phyloP scores from a whole-genome alignment of 2,329 filamentous ascomycete genomes.

The Albophoma yamanashiensis region DNA sequence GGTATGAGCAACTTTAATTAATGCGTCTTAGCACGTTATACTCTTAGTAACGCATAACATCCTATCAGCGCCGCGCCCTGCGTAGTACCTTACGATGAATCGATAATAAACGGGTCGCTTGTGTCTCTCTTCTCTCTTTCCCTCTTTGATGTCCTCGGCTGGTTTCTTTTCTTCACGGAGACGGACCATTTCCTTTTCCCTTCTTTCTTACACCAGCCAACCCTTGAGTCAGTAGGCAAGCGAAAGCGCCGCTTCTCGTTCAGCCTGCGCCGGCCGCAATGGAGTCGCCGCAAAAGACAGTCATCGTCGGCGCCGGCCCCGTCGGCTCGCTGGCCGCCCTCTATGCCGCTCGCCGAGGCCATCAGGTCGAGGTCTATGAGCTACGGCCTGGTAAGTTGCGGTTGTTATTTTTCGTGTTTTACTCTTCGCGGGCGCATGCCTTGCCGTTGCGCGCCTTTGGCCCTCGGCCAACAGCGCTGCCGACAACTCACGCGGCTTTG shows the following conservation, averaged over 20 bases:
- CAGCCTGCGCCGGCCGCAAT: background rate
- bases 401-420: background rate
- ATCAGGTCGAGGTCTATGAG: constrained; percentile 91
- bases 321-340: constrained; percentile 87
- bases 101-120: background rate
- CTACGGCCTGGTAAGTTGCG: constrained; percentile 65
- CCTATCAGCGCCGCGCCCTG: background rate
- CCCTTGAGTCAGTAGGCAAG: background rate
- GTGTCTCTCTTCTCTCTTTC: background rate
- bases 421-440: background rate
- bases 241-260: background rate
- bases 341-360: constrained; percentile 80
- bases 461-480: background rate
- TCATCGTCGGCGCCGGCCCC: constrained; percentile 85
- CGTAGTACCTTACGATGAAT: background rate
- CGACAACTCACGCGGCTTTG: background rate
- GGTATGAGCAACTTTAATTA: background rate
- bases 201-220: background rate
- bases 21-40: background rate
- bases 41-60: background rate
- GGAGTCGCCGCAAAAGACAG: constrained; percentile 45
- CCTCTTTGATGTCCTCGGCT: background rate
- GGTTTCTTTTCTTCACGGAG: background rate
- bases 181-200: background rate
- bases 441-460: background rate